phyloP scores from a whole-genome alignment of 139 green algal genomes.

The Mesotaenium endlicherianum region DNA sequence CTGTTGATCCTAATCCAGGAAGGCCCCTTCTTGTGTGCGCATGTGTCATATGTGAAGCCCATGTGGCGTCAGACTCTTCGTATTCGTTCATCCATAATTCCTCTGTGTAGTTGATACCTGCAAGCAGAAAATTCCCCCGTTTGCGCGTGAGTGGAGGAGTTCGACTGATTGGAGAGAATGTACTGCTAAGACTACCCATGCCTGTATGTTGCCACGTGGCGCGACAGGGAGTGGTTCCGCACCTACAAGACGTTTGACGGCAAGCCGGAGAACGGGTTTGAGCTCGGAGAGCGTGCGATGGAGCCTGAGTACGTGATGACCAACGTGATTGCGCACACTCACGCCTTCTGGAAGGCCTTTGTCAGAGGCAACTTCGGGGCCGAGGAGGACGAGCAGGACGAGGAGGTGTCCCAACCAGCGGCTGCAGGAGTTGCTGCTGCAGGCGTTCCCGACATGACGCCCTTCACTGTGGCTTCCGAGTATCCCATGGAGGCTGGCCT shows the following conservation, averaged over 20 bases:
- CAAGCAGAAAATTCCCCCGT: background rate
- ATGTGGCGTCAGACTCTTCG: background rate
- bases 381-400: no score
- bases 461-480: no score
- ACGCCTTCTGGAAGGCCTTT: conserved; percentile 26
- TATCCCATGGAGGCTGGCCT: no score
- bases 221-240: conserved; percentile 92
- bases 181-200: conserved; percentile 82
- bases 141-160: background rate
- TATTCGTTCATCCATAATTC: background rate
- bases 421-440: no score
- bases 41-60: background rate
- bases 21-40: no score
- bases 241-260: conserved; percentile 98
- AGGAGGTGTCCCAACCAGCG: no score
- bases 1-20: no score
- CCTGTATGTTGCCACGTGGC: no score
- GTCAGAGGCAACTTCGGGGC: no score
- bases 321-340: conserved; percentile 26
- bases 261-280: conserved; percentile 92
- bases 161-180: conserved; percentile 67
- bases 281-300: conserved; percentile 72
- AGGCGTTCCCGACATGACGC: no score
- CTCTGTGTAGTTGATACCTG: no score
- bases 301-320: background rate